Base-by-base conservation (phyloP, 2,329 filamentous ascomycete genomes). In the Pezicula neosporulosa region DNA sequence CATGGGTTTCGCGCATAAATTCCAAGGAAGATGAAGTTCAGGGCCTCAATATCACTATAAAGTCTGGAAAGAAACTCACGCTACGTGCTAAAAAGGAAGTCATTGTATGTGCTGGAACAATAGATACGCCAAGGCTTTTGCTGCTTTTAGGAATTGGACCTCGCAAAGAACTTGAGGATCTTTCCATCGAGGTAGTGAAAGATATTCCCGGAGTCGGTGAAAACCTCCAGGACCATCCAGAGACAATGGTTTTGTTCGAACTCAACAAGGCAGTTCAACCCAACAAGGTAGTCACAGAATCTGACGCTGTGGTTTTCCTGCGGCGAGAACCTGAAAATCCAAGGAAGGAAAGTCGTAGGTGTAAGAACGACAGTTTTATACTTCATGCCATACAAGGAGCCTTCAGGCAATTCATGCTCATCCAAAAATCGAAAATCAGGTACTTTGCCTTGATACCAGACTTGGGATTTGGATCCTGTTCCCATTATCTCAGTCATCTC, bases 1-100 rank as follows among this genome's bases (percentile, higher is more conserved):
- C 90, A 24, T 94, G 90, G 85, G 91, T 96, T 54, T 88, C 83
- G 68, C 89, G 86, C 69, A 73, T 96, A 66, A 89, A 93, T 61
- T 80, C 94, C 48, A 72, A 77, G 48, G 81, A 81, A 59, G 81
- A 85, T 63, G 80, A 77, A 47, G 90, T 90, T 56, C 86, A 80
- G 15, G 88, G 89, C 56, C 74, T 96, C 48, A 78, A 87, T 62
- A 58, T 96, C 50, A 85, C 73, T 15, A 72, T 83, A 54, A 74
- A 80, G 59, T 76, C 75, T 19, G 80, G 80, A 55, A 71, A 74
- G 45, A 70, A 69, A 57, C 71, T 78, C 55, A 74, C 80, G 18
- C 73, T 94, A 45, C 79, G 73, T 48, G 80, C 88, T 24, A 87
- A 83, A 64, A 78, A 77, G 61, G 91, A 96, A 74, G 92, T 86